These are phyloP conservation scores for Trypanosoma congolense DNA, from an alignment of 208 protist species.

Conservation along the genomic window DNA sequence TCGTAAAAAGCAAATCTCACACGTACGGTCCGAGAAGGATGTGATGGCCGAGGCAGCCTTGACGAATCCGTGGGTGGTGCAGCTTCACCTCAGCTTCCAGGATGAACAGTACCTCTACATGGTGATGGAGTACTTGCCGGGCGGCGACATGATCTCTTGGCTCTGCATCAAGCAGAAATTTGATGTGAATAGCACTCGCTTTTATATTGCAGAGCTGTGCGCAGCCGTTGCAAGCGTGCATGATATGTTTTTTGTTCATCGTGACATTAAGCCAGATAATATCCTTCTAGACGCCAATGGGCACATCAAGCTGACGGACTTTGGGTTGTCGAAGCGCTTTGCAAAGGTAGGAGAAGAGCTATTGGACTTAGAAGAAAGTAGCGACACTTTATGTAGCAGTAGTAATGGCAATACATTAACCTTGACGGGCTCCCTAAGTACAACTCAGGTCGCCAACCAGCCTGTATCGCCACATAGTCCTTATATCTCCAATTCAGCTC, in stretches of 20 bases:
- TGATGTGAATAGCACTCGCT: constrained; percentile 76
- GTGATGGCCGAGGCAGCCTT: constrained; percentile 79
- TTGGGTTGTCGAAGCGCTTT: constrained; percentile 94
- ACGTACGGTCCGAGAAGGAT: constrained; percentile 89
- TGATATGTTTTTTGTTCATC: constrained; percentile 87
- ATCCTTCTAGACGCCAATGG: constrained; percentile 94
- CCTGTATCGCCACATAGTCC: constrained; percentile 8
- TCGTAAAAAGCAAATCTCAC: constrained; percentile 79
- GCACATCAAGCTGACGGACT: constrained; percentile 97
- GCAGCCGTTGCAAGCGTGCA: constrained; percentile 88
- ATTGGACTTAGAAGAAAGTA: constrained; percentile 46
- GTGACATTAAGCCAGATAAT: constrained; percentile 98
- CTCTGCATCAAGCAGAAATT: constrained; percentile 87
- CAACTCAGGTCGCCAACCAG: background rate
- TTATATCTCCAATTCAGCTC: background rate
- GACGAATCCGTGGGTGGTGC: constrained; percentile 86
- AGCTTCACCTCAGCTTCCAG: constrained; percentile 90
- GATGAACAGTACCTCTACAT: constrained; percentile 91
- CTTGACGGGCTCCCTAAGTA: too few relatives aligned
- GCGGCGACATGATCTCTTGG: constrained; percentile 92
- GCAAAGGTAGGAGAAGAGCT: constrained; percentile 52
- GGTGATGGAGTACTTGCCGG: constrained; percentile 94
- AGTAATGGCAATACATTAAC: too few relatives aligned
- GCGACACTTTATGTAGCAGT: background rate
- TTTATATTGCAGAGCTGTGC: constrained; percentile 91